Evolutionary conservation across 2,329 filamentous ascomycete genomes (phyloP), one percentile per base, ranked within the genome.

Genomic region (Epichloe brachyelytri): DNA sequence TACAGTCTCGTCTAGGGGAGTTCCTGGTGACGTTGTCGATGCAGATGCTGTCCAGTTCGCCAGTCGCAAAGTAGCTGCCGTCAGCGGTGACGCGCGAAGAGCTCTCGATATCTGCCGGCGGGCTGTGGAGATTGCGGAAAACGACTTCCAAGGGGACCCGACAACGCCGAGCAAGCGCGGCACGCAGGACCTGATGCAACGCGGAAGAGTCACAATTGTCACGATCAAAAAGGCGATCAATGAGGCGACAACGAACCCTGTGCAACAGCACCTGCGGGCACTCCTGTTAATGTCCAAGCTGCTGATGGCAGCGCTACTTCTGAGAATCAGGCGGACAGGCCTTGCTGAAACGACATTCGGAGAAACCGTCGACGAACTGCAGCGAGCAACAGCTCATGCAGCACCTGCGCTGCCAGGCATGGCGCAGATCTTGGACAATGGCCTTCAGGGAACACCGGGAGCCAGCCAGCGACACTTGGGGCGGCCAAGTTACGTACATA

Each of bases 1-100:
- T 98, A 56, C 85, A 91, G 62, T 95, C 89, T n/a, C 85, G 93
- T 33, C 78, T 98, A 2, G 82, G 62, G 88, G 88, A 50, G 88
- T 97, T 0, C 85, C 87, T 1, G 89, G 88, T 26, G 83, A 90
- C 57, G 85, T 98, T 43, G 91, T 98, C 40, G 88, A 96, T 54
- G 74, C 88, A 1, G 93, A 98, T 62, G 94, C 93, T 14, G 80
- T 98, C 47, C 91, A 97, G 68, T 98, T 98, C 63, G 93, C 93
- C 3, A 91, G 88, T 59, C 82, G 93, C 54, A 98, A 98, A 69
- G 93, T 98, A 34, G 93, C 93, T 5, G 91, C 93, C 39, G 94
- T 98, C 43, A 94, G 87, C 56, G 94, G 93, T 53, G 93, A 98
- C 61, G 93, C 93, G 17, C 78, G 93, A 51, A 82, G 93, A 56